Base-by-base conservation (phyloP, 345 rosid genomes). In the Gossypioides kirkii region DNA sequence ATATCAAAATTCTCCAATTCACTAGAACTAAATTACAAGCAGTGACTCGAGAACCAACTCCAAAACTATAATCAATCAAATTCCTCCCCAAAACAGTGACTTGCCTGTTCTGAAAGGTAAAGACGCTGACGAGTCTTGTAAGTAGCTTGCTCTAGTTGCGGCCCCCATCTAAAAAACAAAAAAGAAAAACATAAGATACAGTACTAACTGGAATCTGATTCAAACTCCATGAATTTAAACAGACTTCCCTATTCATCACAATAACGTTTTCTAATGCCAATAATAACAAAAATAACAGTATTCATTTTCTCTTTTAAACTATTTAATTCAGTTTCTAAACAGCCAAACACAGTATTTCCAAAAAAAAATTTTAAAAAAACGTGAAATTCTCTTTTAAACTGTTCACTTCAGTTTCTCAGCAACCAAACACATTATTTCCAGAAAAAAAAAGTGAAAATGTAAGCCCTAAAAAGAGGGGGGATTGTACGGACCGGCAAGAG, bases 51-150 rank as follows among this genome's bases (percentile, higher is more conserved):
- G 16, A 20, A 64, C 28, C 17, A 63, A 8, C 49, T 63, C 41
- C 68, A 41, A 63, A 41, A 38, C 14, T 61, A 61, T 17, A 61
- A n/a, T 38, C 52, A 59, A 13, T 7, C 63, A 41, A 55, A 6
- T 38, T 20, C 7, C 1, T 53, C 41, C 22, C 18, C 56, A 7
- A 54, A 23, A 49, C 32, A 60, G 12, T 20, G 36, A 62, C 73
- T 78, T 67, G 77, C 92, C 90, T 88, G 92, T 69, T 88, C 90
- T 23, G 89, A 88, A 38, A 86, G 88, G 77, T 88, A 88, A 49
- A 88, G 85, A 59, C 90, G 92, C 77, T 88, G 92, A 23, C 88
- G 86, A 70, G 75, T 85, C 85, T 86, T 87, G 83, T 87, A 89
- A 17, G 89, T 86, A 41, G 93, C 83, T 84, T 84, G 87, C 55